Base-by-base conservation (phyloP, 1,139 yeast genomes). In the Hemisphaericaspora lyxosophila region DNA sequence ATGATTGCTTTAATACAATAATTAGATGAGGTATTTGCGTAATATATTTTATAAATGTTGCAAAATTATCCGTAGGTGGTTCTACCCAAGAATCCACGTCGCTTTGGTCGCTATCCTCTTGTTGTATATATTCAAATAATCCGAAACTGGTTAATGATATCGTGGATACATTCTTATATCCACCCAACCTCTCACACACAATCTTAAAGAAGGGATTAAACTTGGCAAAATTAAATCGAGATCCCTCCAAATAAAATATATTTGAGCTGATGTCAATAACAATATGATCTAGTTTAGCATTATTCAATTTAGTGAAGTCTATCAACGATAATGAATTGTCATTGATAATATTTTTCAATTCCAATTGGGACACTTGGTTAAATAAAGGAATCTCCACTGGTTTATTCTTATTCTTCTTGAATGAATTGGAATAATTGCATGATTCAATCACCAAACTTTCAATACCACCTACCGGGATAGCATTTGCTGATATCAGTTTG, bases 261-360 rank as follows among this genome's bases (percentile, higher is more conserved):
- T 57, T 59, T 14, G 83, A 77, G 38, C 63, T 62, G 34, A 79
- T 52, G 47, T 79, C 84, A 16, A 80, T 54, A 4, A 65, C 54
- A 28, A 79, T 49, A 4, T 59, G 51, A 2, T 47, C 26, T 37
- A 79, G 64, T 1, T 31, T 29, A 4, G 33, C 19, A 17, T 50
- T 50, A 38, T 60, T 59, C 4, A 46, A 25, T 35, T 60, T 62
- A 5, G 62, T 46, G 27, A 59, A 72, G 49, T 75, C 80, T 33
- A 76, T 73, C 25, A 76, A 49, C 2, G 81, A 66, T 31, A 80
- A 59, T 46, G 77, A 82, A 22, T 56, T 62, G 19, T 67, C 68
- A 13, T 73, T 62, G 18, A 56, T 54, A 11, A 78, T 55, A 26
- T 67, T 58, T 9, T 57, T 42, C 24, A 80, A 54, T 35, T 62